Conservation (phyloP, 805 yeast species). For the Wickerhamomyces kurtzmanii region DNA sequence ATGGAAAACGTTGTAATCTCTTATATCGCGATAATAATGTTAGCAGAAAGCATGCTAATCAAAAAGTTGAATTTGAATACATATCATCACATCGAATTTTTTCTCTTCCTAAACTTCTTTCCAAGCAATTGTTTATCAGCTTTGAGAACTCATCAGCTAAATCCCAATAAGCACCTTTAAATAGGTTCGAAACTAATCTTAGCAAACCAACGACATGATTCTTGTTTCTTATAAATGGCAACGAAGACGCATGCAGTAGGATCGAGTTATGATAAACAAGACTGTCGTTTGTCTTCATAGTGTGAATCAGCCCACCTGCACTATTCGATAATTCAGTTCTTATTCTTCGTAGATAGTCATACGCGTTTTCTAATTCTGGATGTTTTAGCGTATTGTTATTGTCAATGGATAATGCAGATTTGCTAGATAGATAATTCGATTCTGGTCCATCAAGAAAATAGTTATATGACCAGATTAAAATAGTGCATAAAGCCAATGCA, state of each 20-base stretch:
- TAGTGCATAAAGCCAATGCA: constrained; percentile 19
- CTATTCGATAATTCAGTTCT: constrained; percentile 27
- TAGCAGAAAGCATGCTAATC: too few relatives aligned
- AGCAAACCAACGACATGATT: constrained; percentile 49
- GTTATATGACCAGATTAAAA: constrained; percentile 42
- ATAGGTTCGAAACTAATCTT: constrained; percentile 29
- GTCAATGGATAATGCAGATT: constrained; percentile 6
- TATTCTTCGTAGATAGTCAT: constrained; percentile 38
- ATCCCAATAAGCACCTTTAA: constrained; percentile 39
- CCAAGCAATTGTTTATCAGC: constrained; percentile 42
- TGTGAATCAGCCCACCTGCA: constrained; percentile 19
- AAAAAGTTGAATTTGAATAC: too few relatives aligned
- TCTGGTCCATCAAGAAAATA: constrained; percentile 40
- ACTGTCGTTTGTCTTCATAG: constrained; percentile 21
- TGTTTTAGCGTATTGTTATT: constrained; percentile 5
- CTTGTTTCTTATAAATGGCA: constrained; percentile 29
- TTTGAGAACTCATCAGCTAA: constrained; percentile 47
- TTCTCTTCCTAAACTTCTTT: constrained; percentile 41
- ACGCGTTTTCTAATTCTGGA: constrained; percentile 34
- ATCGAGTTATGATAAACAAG: constrained; percentile 30
- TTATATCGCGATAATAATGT: too few relatives aligned
- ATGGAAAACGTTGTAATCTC: too few relatives aligned
- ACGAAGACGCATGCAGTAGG: constrained; percentile 27
- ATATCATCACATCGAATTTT: constrained; percentile 38
- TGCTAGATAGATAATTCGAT: constrained; percentile 15